Evolutionary conservation across 805 yeast species (phyloP).

Genomic region (Nakazawaea sp.): DNA sequence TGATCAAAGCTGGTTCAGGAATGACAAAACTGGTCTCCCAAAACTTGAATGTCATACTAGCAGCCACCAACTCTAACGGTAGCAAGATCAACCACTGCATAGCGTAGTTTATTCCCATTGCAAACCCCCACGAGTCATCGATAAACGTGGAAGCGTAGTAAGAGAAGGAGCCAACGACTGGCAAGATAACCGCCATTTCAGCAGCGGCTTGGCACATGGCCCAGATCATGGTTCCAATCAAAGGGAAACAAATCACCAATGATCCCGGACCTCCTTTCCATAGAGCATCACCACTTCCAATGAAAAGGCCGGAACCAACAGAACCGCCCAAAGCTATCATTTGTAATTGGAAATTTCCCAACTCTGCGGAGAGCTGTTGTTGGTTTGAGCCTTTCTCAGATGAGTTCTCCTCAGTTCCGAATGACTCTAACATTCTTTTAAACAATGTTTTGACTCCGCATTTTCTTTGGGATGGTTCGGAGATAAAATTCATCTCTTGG

Average conservation of each 20-base stretch:
- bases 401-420: no score
- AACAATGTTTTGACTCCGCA: no score
- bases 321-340: constrained; percentile 67
- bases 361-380: constrained; percentile 14
- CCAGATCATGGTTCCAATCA: constrained; percentile 51
- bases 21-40: constrained; percentile 32
- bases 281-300: constrained; percentile 58
- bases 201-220: constrained; percentile 56
- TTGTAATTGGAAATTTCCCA: constrained; percentile 39
- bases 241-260: constrained; percentile 46
- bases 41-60: constrained; percentile 44
- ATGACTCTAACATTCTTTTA: no score
- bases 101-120: constrained; percentile 52
- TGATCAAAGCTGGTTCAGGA: constrained; percentile 43
- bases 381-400: not conserved
- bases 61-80: constrained; percentile 47
- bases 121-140: constrained; percentile 57
- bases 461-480: no score
- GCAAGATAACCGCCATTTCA: constrained; percentile 53
- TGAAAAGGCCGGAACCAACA: constrained; percentile 62
- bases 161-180: constrained; percentile 58
- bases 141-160: constrained; percentile 56
- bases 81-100: constrained; percentile 45
- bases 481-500: no score
- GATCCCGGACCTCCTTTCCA: constrained; percentile 60